Evolutionary conservation across 169 alveolate genomes (phyloP), one percentile per base, ranked within the genome.

Genomic region (Plasmodium ovale): DNA sequence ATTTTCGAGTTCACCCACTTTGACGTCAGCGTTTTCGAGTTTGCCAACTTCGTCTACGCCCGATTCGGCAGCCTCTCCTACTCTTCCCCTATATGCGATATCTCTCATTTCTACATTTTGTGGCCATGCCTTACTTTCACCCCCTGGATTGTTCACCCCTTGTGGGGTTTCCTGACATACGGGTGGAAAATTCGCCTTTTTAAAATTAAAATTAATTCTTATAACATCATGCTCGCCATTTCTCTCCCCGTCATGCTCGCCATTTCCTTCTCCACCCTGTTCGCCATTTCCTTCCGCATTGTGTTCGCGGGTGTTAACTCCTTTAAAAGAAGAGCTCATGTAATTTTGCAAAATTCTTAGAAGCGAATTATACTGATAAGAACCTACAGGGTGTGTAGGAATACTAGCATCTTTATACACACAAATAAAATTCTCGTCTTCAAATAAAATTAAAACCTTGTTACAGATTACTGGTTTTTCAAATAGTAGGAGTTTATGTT

Each of bases 381-480:
- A 92, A 2, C 96, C 96, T 1, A 93, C 93, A 27, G 91, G 95
- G 67, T 94, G 94, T 9, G 94, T 92, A 16, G 96, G 96, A 21
- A 94, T 19, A 70, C 96, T 92, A 10, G 90, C 62, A 0, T 93
- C 89, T 53, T 94, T 94, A 35, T 94, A 89, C 3, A 90, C 96
- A 44, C 92, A 94, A 62, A 94, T 72, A 33, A 90, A 92, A 85
- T 92, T 92, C 10, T 89, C 91, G 67, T 87, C 92, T 62, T 94
- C 95, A 5, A 68, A 71, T 6, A 94, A 64, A 33, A 94, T 64
- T 51, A 91, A 23, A 9, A 92, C 74, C 4, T 71, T 67, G 16
- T 72, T 77, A 79, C 65, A 87, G 23, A 94, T 67, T 2, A 93
- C 94, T 42, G 93, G 59, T 51, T 88, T 94, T 87, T 94, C 96